Conservation (phyloP, 225 moss, liverwort and hornwort genomes). For the Thuidium tamariscinum region DNA sequence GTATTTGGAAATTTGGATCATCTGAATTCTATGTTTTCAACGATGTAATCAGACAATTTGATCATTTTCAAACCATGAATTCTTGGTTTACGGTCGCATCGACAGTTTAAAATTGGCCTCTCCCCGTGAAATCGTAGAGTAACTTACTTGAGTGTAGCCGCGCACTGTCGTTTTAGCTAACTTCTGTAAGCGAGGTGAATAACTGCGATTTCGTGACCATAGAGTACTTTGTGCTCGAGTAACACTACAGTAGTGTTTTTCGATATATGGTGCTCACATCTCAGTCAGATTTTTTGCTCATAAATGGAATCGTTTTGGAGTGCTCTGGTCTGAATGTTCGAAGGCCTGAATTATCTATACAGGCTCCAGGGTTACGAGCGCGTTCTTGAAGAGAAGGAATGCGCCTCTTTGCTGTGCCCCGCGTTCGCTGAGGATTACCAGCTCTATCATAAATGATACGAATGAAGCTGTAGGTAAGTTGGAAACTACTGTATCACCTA, state of each 20-base stretch:
- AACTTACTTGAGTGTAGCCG: background rate
- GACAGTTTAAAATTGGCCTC: no score
- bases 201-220: background rate
- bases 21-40: background rate
- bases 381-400: constrained; percentile 20
- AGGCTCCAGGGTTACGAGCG: constrained; percentile 20
- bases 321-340: background rate
- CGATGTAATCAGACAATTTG: background rate
- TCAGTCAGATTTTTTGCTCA: background rate
- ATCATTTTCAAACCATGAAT: background rate
- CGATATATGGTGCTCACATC: background rate
- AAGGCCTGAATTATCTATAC: background rate
- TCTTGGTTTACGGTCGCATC: background rate
- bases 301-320: background rate
- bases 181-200: background rate
- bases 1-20: background rate
- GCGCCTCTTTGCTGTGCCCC: background rate
- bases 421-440: constrained; percentile 15
- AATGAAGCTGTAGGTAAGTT: constrained; percentile 21
- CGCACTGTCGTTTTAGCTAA: background rate
- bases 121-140: background rate
- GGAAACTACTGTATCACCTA: background rate
- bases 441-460: constrained; percentile 14
- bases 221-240: background rate
- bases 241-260: background rate